Conservation (phyloP, 257 asterid species). For the Leptodermis oblonga region DNA sequence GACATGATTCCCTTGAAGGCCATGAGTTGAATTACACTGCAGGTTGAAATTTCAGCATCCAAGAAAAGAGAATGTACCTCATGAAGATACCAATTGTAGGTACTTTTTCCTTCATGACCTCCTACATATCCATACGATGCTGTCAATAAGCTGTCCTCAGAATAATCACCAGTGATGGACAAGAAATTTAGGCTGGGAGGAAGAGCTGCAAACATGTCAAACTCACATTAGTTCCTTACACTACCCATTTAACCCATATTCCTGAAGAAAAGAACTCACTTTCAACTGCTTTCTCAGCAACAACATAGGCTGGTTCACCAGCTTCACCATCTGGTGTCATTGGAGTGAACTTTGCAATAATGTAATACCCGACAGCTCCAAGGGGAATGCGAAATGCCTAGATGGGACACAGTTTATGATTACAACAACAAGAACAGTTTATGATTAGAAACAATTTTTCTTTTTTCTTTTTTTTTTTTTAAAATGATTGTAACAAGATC, state of each 20-base stretch:
- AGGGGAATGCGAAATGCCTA: slow-evolving; percentile 91
- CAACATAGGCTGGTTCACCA: slow-evolving; percentile 84
- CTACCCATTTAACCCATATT: not conserved
- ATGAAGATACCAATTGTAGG: slow-evolving; percentile 79
- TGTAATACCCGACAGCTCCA: slow-evolving; percentile 86
- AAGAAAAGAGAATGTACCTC: slow-evolving; percentile 46
- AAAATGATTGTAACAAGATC: not conserved
- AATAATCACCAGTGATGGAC: slow-evolving; percentile 83
- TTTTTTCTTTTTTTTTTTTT: too few relatives aligned
- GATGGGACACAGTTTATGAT: slow-evolving; percentile 16
- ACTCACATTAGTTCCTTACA: slow-evolving; percentile 13
- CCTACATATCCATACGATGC: slow-evolving; percentile 97
- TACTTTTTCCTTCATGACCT: slow-evolving; percentile 95
- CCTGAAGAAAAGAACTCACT: slow-evolving; percentile 47
- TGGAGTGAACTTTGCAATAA: slow-evolving; percentile 86
- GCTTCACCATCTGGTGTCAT: slow-evolving; percentile 99
- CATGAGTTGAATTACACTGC: not conserved
- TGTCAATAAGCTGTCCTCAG: slow-evolving; percentile 80
- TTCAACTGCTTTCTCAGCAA: slow-evolving; percentile 64
- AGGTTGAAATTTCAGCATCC: not conserved
- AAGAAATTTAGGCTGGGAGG: slow-evolving; percentile 92
- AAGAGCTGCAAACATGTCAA: slow-evolving; percentile 60
- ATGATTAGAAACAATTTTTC: not conserved
- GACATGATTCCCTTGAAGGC: not conserved
- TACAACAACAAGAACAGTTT: not conserved